Evolutionary conservation across 2,329 filamentous ascomycete genomes (phyloP).

Genomic region (Pseudogymnoascus sp.): DNA sequence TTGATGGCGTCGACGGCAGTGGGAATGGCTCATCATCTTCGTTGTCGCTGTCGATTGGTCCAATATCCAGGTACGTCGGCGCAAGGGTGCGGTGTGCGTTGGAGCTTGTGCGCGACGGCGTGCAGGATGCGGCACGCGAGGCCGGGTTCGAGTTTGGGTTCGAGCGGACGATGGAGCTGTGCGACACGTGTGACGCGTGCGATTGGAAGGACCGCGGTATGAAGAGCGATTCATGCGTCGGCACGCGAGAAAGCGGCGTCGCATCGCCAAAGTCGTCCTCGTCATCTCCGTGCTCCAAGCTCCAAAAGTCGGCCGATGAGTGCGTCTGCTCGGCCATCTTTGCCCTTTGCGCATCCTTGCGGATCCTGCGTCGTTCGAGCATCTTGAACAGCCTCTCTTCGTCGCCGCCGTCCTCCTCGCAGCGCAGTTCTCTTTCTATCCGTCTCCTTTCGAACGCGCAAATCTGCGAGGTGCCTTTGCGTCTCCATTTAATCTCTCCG

Average conservation of each 20-base stretch:
- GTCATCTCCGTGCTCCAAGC: slow-evolving; percentile 67
- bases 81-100: slow-evolving; percentile 25
- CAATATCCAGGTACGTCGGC: slow-evolving; percentile 28
- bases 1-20: slow-evolving; percentile 43
- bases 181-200: slow-evolving; percentile 17
- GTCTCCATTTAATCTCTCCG: slow-evolving; percentile 90
- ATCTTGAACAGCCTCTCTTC: slow-evolving; percentile 51
- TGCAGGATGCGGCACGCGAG: slow-evolving; percentile 24
- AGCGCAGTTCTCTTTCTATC: slow-evolving; percentile 62
- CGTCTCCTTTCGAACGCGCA: slow-evolving; percentile 74
- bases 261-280: slow-evolving; percentile 29
- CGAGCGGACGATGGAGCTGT: slow-evolving; percentile 19
- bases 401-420: slow-evolving; percentile 49
- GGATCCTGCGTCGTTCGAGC: slow-evolving; percentile 48
- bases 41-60: slow-evolving; percentile 36
- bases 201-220: slow-evolving; percentile 10
- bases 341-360: slow-evolving; percentile 50
- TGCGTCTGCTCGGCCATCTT: slow-evolving; percentile 42
- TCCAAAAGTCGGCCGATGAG: slow-evolving; percentile 59
- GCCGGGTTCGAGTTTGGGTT: slow-evolving; percentile 22
- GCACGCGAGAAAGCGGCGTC: slow-evolving; percentile 19
- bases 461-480: slow-evolving; percentile 76
- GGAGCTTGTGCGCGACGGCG: slow-evolving; percentile 24
- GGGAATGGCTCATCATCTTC: slow-evolving; percentile 44
- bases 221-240: slow-evolving; percentile 22